phyloP scores from a whole-genome alignment of 2,329 filamentous ascomycete genomes.

The Hypoxylon sp. region DNA sequence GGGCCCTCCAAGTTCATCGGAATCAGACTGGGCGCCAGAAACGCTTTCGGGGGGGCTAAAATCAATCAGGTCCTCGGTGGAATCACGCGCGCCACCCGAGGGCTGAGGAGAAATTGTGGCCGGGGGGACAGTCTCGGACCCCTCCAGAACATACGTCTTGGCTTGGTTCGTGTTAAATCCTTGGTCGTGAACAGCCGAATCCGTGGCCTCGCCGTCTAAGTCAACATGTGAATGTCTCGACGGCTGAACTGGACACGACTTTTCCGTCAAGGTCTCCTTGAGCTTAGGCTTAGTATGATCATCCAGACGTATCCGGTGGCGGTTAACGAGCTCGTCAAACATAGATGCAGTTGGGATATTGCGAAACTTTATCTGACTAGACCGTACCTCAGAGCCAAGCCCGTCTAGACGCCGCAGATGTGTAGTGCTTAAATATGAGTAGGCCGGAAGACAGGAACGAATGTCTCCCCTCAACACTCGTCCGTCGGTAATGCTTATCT shows the following conservation, averaged over 20 bases:
- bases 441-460: conserved; percentile 30
- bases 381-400: not conserved
- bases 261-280: not conserved
- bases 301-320: not conserved
- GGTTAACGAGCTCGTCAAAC: not conserved
- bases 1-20: not conserved
- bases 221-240: not conserved
- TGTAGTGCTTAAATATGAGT: not conserved
- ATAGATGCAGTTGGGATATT: not conserved
- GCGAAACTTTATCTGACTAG: not conserved
- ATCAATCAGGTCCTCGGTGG: not conserved
- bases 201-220: not conserved
- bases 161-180: not conserved
- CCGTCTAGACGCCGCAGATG: not conserved
- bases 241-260: not conserved
- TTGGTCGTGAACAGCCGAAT: no score
- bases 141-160: not conserved
- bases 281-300: not conserved
- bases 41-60: not conserved
- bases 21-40: not conserved
- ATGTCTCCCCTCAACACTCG: conserved; percentile 39
- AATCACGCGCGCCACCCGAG: not conserved
- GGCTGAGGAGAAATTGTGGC: not conserved
- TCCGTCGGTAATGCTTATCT: conserved; percentile 4
- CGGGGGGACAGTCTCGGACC: not conserved